Percentiles rank a stretch among this genome's conserved stretches.
Conservation (phyloP, 306 rosid genomes). For the Lotus japonicus region DNA sequence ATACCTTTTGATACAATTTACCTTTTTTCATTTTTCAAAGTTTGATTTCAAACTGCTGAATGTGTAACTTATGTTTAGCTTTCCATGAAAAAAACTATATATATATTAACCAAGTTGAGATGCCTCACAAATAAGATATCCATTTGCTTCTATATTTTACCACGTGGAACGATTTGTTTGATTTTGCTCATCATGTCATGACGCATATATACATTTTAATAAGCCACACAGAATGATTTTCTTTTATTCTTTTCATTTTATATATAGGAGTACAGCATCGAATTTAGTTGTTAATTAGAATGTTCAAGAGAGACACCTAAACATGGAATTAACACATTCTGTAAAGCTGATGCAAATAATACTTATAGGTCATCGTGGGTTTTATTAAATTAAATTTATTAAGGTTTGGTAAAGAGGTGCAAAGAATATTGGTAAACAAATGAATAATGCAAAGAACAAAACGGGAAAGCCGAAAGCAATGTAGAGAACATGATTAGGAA, state of each 20-base stretch:
- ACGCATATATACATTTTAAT: neutral
- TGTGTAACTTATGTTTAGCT: neutral
- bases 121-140: neutral
- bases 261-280: too few relatives aligned
- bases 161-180: neutral
- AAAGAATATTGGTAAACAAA: neutral
- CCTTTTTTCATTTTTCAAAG: too few relatives aligned
- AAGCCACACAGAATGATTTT: neutral
- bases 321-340: neutral
- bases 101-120: too few relatives aligned
- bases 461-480: conserved; percentile 10
- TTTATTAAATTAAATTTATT: neutral
- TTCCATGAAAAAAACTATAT: too few relatives aligned
- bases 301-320: neutral
- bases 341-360: conserved; percentile 1
- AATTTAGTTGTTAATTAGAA: too few relatives aligned
- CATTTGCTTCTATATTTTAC: neutral
- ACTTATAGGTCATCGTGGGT: neutral
- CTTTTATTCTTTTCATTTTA: too few relatives aligned
- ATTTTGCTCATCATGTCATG: neutral
- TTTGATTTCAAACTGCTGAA: too few relatives aligned
- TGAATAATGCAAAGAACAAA: neutral
- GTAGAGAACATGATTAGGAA: conserved; percentile 22
- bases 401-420: conserved; percentile 19
- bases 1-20: too few relatives aligned